Percentiles rank a stretch among this genome's conserved stretches.
phyloP scores from a whole-genome alignment of 2,329 filamentous ascomycete genomes.

The Monosporascus sp. region DNA sequence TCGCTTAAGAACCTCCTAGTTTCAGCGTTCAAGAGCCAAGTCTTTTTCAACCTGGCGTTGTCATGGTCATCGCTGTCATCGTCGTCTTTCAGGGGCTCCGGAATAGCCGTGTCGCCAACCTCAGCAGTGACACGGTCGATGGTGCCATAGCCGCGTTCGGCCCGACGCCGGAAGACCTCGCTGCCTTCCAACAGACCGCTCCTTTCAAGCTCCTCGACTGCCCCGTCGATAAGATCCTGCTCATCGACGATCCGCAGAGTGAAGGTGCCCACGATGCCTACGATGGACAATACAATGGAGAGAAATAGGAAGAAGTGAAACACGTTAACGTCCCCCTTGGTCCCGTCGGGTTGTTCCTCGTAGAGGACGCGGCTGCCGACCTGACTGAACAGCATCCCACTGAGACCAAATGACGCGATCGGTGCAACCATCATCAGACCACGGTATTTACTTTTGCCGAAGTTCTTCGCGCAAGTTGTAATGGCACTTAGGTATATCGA shows the following conservation, averaged over 20 bases:
- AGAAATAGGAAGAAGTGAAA: conserved; percentile 87
- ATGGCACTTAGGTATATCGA: conserved; percentile 86
- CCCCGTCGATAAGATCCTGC: conserved; percentile 81
- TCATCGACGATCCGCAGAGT: conserved; percentile 76
- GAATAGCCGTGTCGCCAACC: conserved; percentile 38
- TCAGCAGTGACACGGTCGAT: conserved; percentile 36
- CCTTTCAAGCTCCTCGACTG: conserved; percentile 83
- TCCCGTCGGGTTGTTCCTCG: conserved; percentile 60
- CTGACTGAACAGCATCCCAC: conserved; percentile 94
- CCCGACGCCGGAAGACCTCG: conserved; percentile 59
- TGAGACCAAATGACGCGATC: conserved; percentile 88
- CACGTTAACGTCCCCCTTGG: conserved; percentile 61
- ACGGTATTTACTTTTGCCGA: conserved; percentile 80
- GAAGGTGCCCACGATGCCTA: conserved; percentile 70
- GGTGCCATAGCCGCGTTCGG: conserved; percentile 58
- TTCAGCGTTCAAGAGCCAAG: conserved; percentile 86
- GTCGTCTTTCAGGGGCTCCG: conserved; percentile 33
- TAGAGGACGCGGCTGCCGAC: conserved; percentile 73
- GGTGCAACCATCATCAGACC: conserved; percentile 85
- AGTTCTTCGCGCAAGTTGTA: conserved; percentile 98
- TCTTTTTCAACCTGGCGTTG: conserved; percentile 66
- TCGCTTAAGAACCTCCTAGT: conserved; percentile 81
- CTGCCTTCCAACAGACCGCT: conserved; percentile 77
- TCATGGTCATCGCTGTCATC: conserved; percentile 33
- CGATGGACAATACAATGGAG: conserved; percentile 59